These are phyloP conservation scores for Wallacemonas rigidus DNA, from an alignment of 208 protist genomes.

Conservation along the genomic window DNA sequence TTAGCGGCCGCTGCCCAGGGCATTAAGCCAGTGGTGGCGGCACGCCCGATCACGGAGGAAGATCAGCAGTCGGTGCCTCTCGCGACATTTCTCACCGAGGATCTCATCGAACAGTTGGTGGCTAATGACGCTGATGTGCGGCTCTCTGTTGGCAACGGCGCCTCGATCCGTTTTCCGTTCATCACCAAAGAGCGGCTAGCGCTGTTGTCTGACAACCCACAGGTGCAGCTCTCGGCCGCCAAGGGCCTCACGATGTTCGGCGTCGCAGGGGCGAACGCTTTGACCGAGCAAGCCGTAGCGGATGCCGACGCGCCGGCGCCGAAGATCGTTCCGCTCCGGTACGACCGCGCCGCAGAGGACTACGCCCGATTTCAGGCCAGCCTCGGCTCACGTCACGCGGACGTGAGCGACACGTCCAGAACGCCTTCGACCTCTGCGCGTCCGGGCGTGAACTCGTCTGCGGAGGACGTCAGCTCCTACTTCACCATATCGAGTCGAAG, in stretches of 20 bases:
- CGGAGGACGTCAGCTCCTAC: neutral
- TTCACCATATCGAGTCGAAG: neutral
- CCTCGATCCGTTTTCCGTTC: conserved; percentile 56
- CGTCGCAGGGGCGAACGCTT: conserved; percentile 52
- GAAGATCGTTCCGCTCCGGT: conserved; percentile 56
- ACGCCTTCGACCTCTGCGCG: neutral
- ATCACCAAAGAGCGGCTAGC: conserved; percentile 66
- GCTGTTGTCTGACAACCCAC: conserved; percentile 46
- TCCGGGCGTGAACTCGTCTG: neutral
- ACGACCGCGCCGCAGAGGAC: conserved; percentile 40
- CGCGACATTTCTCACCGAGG: conserved; percentile 13
- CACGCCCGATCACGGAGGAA: conserved; percentile 1
- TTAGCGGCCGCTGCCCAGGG: neutral
- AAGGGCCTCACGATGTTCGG: conserved; percentile 63
- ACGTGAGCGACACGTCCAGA: neutral
- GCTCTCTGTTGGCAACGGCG: conserved; percentile 23
- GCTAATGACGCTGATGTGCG: conserved; percentile 34
- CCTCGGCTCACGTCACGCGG: neutral
- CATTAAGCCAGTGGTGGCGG: neutral
- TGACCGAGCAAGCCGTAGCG: conserved; percentile 52
- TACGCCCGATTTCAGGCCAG: conserved; percentile 27
- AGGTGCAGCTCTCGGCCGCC: conserved; percentile 54
- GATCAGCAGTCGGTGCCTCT: conserved; percentile 6
- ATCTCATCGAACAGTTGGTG: conserved; percentile 21
- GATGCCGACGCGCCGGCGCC: conserved; percentile 32